A percentile compares a stretch with the other conserved stretches of the same genome.
Evolutionary conservation across 169 alveolate species (phyloP).

Genomic region (Eimeria praecox): DNA sequence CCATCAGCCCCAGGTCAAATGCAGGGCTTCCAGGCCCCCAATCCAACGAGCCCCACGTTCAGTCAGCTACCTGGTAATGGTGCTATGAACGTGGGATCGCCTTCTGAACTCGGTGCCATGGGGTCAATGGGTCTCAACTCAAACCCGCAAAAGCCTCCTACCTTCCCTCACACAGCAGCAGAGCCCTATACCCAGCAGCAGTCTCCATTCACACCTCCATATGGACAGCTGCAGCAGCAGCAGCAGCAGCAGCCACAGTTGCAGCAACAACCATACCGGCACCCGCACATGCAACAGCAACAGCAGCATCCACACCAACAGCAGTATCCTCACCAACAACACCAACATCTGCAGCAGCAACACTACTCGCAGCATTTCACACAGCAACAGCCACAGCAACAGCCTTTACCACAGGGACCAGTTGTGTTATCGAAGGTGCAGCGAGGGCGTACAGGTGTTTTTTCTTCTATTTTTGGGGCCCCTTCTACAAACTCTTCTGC

Average conservation of each 20-base stretch:
- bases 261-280: background rate
- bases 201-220: too few species aligned
- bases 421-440: background rate
- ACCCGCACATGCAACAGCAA: background rate
- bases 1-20: background rate
- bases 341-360: background rate
- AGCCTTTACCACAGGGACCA: background rate
- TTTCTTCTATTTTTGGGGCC: background rate
- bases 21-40: background rate
- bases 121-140: too few species aligned
- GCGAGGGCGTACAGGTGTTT: background rate
- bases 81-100: too few species aligned
- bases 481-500: background rate
- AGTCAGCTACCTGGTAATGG: too few species aligned
- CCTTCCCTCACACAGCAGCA: too few species aligned
- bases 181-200: too few species aligned
- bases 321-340: background rate
- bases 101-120: too few species aligned
- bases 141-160: too few species aligned
- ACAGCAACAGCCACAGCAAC: background rate
- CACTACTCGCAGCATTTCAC: background rate
- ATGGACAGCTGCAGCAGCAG: background rate
- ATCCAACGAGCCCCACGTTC: too few species aligned
- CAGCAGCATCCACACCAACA: background rate
- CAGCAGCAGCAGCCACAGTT: background rate